Percentiles rank a stretch among this genome's conserved stretches.
Conservation (phyloP, 2,329 filamentous ascomycete genomes). For the Dichotomopilus funicola region DNA sequence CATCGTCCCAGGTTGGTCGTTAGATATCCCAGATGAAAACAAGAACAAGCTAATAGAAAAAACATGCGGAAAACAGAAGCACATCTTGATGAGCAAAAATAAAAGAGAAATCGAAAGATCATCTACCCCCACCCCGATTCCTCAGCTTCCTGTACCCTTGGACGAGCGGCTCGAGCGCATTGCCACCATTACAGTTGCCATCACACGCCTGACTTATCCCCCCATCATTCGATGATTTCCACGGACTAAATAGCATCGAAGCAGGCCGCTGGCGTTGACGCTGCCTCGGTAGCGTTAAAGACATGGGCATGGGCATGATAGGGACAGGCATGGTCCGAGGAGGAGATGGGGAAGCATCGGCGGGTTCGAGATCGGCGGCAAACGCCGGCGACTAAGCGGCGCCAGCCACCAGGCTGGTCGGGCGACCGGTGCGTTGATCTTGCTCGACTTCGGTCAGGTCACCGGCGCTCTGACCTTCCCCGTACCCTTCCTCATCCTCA, state of each 20-base stretch:
- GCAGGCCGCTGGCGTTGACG: slow-evolving; percentile 24
- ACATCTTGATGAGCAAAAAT: too few species aligned
- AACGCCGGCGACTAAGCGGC: slow-evolving; percentile 29
- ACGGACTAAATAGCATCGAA: slow-evolving; percentile 24
- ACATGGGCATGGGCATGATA: not conserved
- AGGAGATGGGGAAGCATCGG: slow-evolving; percentile 14
- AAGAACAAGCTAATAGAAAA: too few species aligned
- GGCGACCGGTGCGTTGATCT: not conserved
- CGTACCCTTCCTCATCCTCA: slow-evolving; percentile 25
- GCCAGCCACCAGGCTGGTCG: slow-evolving; percentile 23
- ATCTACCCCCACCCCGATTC: slow-evolving; percentile 7
- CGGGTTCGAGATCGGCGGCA: not conserved
- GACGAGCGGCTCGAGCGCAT: not conserved
- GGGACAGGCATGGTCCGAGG: slow-evolving; percentile 4
- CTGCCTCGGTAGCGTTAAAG: slow-evolving; percentile 9
- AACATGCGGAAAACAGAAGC: too few species aligned
- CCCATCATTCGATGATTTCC: slow-evolving; percentile 11
- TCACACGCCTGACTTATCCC: not conserved
- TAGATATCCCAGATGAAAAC: too few species aligned
- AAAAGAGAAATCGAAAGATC: too few species aligned
- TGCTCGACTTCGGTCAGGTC: slow-evolving; percentile 18
- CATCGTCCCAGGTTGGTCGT: too few species aligned
- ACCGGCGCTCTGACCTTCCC: slow-evolving; percentile 1
- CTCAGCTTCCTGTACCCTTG: slow-evolving; percentile 9
- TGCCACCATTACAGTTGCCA: not conserved